Evolutionary conservation across 495 filamentous ascomycete genomes (phyloP).

Genomic region (Daldinia concentrica): DNA sequence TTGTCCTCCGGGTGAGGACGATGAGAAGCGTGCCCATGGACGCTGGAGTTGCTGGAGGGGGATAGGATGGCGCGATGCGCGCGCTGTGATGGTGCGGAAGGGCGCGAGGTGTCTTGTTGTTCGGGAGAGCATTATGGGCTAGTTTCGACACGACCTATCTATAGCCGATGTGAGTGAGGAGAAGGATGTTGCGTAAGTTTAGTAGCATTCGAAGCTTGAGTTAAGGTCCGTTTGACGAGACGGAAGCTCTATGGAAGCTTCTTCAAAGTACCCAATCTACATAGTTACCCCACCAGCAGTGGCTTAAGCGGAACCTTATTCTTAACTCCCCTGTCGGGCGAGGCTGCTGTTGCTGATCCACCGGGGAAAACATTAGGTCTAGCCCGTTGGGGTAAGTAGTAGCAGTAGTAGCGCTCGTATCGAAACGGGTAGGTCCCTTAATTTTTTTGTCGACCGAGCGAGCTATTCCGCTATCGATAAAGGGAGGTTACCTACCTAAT

Average conservation of each 20-base stretch:
- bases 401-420: slow-evolving; percentile 11
- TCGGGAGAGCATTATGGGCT: slow-evolving; percentile 28
- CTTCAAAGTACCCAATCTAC: background rate
- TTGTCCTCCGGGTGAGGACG: slow-evolving; percentile 19
- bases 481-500: background rate
- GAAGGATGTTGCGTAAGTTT: background rate
- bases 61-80: background rate
- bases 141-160: background rate
- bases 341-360: slow-evolving; percentile 13
- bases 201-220: background rate
- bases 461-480: slow-evolving; percentile 32
- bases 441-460: background rate
- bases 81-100: slow-evolving; percentile 16
- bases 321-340: background rate
- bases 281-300: background rate
- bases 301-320: slow-evolving; percentile 1
- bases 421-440: slow-evolving; percentile 30
- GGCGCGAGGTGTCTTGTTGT: slow-evolving; percentile 25
- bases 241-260: background rate
- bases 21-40: slow-evolving; percentile 31
- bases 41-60: slow-evolving; percentile 23
- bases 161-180: background rate
- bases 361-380: slow-evolving; percentile 6
- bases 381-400: slow-evolving; percentile 30
- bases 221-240: background rate